phyloP scores from a whole-genome alignment of 495 filamentous ascomycete species.

The Monascus purpureus region DNA sequence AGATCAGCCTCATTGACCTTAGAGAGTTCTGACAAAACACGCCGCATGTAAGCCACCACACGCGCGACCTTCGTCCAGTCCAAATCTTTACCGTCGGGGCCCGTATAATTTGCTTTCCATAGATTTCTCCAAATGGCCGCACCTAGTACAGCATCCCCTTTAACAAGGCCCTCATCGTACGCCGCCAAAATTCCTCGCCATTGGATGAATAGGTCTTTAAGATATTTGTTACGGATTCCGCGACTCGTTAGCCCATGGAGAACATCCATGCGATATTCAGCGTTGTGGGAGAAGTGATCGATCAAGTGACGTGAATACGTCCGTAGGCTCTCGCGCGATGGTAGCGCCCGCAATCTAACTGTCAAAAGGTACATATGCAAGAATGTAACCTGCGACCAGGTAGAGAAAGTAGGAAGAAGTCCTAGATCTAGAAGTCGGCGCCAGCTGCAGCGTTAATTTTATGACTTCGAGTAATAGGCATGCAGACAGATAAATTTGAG shows the following conservation, averaged over 20 bases:
- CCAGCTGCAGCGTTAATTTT: not conserved
- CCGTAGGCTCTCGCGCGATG: conserved; percentile 37
- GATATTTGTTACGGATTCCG: conserved; percentile 60
- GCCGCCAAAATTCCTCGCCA: conserved; percentile 74
- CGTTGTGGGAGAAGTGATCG: conserved; percentile 87
- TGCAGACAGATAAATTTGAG: too few relatives aligned
- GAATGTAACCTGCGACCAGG: conserved; percentile 92
- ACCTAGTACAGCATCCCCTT: conserved; percentile 74
- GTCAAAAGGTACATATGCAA: conserved; percentile 88
- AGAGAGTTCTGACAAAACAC: conserved; percentile 47
- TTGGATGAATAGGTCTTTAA: conserved; percentile 84
- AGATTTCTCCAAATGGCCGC: conserved; percentile 89
- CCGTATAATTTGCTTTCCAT: conserved; percentile 49
- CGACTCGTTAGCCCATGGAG: conserved; percentile 53
- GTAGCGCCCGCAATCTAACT: conserved; percentile 69
- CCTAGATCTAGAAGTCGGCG: conserved; percentile 32
- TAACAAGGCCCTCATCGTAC: conserved; percentile 77
- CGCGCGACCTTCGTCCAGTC: conserved; percentile 57
- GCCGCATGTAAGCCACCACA: conserved; percentile 68
- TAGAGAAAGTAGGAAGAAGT: conserved; percentile 72
- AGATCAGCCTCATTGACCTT: conserved; percentile 45
- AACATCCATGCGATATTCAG: conserved; percentile 72
- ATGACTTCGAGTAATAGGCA: too few relatives aligned
- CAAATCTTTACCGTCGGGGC: conserved; percentile 36
- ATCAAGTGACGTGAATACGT: conserved; percentile 64